A percentile compares a stretch with the other conserved stretches of the same genome.
Conservation (phyloP, 805 yeast species). For the Kodamaea nitidulidarum region DNA sequence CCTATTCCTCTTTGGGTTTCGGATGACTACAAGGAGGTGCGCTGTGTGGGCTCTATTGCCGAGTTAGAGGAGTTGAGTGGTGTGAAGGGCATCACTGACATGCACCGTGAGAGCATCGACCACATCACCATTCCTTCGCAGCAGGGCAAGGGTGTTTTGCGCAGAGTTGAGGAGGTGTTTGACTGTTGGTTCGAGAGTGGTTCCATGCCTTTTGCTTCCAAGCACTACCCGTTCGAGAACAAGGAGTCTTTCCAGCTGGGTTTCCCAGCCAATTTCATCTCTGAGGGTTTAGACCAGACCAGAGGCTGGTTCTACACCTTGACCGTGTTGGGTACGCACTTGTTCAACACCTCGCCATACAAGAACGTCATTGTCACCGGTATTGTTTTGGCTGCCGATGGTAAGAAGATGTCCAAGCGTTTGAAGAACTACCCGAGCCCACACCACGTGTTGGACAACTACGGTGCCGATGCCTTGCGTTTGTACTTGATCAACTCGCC, state of each 20-base stretch:
- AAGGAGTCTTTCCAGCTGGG: conserved; percentile 62
- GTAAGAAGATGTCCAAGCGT: conserved; percentile 98
- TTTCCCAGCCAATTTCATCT: conserved; percentile 96
- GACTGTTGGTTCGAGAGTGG: conserved; percentile 99
- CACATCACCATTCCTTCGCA: conserved; percentile 89
- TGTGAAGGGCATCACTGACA: conserved; percentile 71
- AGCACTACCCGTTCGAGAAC: conserved; percentile 94
- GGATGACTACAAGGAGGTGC: conserved; percentile 88
- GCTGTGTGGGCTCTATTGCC: conserved; percentile 86
- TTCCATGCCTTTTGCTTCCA: conserved; percentile 96
- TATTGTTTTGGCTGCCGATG: conserved; percentile 95
- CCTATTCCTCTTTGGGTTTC: conserved; percentile 98
- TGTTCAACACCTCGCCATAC: conserved; percentile 90
- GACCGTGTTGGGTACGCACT: conserved; percentile 91
- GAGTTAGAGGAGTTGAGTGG: conserved; percentile 87
- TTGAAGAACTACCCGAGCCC: conserved; percentile 98
- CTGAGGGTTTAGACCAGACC: conserved; percentile 99
- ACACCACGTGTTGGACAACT: conserved; percentile 67
- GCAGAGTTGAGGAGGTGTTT: conserved; percentile 93
- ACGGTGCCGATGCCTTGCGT: conserved; percentile 98
- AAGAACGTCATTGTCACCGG: conserved; percentile 94
- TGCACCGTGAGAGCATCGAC: conserved; percentile 93
- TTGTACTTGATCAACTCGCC: conserved; percentile 96
- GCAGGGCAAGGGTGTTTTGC: conserved; percentile 81
- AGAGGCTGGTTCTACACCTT: conserved; percentile 99